Percentiles rank a stretch among this genome's conserved stretches.
phyloP scores from a whole-genome alignment of 306 rosid genomes.

The Castanopsis chinensis region DNA sequence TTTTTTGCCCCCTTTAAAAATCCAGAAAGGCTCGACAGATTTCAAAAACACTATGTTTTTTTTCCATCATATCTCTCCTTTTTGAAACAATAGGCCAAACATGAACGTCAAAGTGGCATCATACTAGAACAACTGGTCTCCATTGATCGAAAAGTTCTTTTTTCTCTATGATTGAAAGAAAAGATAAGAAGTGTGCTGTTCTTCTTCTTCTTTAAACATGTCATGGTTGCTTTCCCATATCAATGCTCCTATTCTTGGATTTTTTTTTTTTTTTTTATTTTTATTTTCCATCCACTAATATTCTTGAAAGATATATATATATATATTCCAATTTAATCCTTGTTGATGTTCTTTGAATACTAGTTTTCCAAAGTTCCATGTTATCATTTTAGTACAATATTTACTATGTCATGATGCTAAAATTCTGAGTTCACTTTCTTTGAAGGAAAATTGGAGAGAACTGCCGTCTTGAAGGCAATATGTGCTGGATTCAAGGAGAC shows the following conservation, averaged over 20 bases:
- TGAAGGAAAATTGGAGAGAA: conserved; percentile 88
- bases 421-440: conserved; percentile 18
- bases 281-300: neutral
- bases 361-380: neutral
- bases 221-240: neutral
- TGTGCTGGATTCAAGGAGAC: conserved; percentile 90
- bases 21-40: neutral
- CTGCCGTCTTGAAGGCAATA: conserved; percentile 69
- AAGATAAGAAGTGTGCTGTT: neutral
- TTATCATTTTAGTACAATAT: conserved; percentile 1
- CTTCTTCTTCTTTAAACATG: neutral
- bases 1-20: neutral
- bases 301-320: too few species aligned
- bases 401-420: conserved; percentile 17
- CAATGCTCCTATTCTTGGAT: neutral
- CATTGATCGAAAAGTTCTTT: neutral
- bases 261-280: neutral
- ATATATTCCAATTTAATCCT: neutral
- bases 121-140: neutral
- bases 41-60: neutral
- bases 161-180: neutral
- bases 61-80: neutral
- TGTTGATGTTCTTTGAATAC: conserved; percentile 6
- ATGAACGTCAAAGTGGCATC: neutral
- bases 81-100: neutral